Conservation (phyloP, 768 basidiomycete genomes). For the Chalciporus piperatus region DNA sequence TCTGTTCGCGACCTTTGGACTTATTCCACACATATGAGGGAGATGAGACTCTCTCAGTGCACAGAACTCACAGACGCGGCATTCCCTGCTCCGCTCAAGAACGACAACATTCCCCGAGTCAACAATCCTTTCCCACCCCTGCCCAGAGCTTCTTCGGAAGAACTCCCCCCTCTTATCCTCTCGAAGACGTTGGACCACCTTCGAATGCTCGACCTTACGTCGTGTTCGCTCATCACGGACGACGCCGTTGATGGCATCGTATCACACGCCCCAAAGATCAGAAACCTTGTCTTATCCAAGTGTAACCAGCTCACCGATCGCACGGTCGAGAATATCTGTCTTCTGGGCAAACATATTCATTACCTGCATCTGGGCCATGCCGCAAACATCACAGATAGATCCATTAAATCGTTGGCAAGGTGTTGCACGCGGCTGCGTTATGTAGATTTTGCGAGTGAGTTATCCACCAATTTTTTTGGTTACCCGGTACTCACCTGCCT, state of each 20-base stretch:
- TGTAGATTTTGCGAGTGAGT: conserved; percentile 93
- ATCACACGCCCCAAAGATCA: conserved; percentile 75
- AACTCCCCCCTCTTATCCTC: conserved; percentile 65
- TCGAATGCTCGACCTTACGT: conserved; percentile 90
- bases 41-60: conserved; percentile 84
- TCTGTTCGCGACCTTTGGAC: conserved; percentile 84
- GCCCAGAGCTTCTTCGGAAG: conserved; percentile 35
- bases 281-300: conserved; percentile 85
- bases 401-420: conserved; percentile 78
- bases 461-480: background rate
- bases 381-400: conserved; percentile 82
- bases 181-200: conserved; percentile 74
- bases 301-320: conserved; percentile 77
- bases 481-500: conserved; percentile 8
- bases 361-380: conserved; percentile 96
- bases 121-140: conserved; percentile 43
- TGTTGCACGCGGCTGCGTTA: conserved; percentile 89
- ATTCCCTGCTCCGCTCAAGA: conserved; percentile 70
- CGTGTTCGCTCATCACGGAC: conserved; percentile 78
- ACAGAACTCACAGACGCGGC: conserved; percentile 74
- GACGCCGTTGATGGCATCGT: conserved; percentile 81
- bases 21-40: conserved; percentile 79
- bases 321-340: conserved; percentile 79
- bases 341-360: conserved; percentile 88
- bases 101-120: conserved; percentile 32